Evolutionary conservation across 2,329 filamentous ascomycete genomes (phyloP), one percentile per base, ranked within the genome.

Genomic region (Xylaria sp.): DNA sequence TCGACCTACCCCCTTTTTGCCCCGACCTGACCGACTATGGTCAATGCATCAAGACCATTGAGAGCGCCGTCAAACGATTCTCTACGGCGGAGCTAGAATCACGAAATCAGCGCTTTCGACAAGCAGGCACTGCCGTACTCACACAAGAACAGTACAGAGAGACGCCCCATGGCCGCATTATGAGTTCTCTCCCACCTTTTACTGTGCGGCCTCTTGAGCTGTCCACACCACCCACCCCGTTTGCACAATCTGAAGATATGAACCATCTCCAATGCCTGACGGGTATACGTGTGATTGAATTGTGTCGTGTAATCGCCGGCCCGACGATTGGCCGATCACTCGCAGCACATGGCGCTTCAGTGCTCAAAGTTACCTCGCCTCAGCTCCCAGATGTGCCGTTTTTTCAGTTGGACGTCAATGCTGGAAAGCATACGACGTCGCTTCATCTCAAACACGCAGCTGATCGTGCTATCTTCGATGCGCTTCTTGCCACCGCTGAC

Each of bases 251-350:
- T 66, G 55, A 74, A 58, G 71, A 75, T 55, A 71, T 74, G 54
- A 63, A 54, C 47, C 70, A 77, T 46, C 74, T 55, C 43, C 75
- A 76, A 11, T 75, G 78, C 69, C 69, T 87, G 78, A 62, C 81
- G 71, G 90, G 90, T 0, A 82, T 92, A 73, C 89, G 89, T 67
- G 89, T 93, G 5, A 82, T 93, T 4, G 91, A 94, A 72, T 78
- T 93, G 31, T 91, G 89, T 71, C 87, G 90, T 42, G 88, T 92
- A 70, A 92, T 93, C 66, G 90, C 90, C 3, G 90, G 89, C 0
- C 90, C 90, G n/a, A 86, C 88, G 4, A 87, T 92, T 67, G 87
- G 87, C 2, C 85, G 89, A 31, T 87, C 87, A 1, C 82, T 93
- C 0, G 89, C 88, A n/a, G 90, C 91, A 65, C 89, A 92, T 71